phyloP scores from a whole-genome alignment of 352 stramenopile genomes.

The Aphanomyces invadans region DNA sequence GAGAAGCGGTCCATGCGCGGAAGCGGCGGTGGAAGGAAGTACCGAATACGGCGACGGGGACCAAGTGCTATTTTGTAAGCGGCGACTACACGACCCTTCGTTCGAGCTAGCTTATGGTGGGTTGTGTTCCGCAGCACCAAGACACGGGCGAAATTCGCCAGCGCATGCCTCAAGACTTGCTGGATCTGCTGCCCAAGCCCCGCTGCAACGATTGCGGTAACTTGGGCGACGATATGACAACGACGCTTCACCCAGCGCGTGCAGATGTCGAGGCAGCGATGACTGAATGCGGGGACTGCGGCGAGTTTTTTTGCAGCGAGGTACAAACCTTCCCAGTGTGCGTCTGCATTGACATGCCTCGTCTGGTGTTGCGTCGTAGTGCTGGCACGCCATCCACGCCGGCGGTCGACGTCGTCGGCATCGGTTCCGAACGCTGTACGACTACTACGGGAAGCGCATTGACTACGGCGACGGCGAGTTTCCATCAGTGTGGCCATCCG shows the following conservation, averaged over 20 bases:
- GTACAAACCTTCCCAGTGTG: slow-evolving; percentile 32
- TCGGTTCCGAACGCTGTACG: slow-evolving; percentile 83
- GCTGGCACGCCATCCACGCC: slow-evolving; percentile 80
- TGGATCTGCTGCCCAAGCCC: slow-evolving; percentile 85
- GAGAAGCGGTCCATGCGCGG: slow-evolving; percentile 41
- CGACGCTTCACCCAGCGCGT: too few species aligned
- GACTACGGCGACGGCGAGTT: slow-evolving; percentile 90
- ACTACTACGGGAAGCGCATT: slow-evolving; percentile 85
- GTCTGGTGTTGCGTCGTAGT: slow-evolving; percentile 34
- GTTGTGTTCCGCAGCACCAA: slow-evolving; percentile 60
- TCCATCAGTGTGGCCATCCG: slow-evolving; percentile 81
- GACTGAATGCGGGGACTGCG: slow-evolving; percentile 85
- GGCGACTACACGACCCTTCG: not conserved
- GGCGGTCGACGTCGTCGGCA: slow-evolving; percentile 73
- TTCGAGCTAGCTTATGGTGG: not conserved
- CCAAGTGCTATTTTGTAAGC: slow-evolving; percentile 85
- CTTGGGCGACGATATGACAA: not conserved
- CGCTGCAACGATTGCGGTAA: slow-evolving; percentile 86
- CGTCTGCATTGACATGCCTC: not conserved
- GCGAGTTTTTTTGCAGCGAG: slow-evolving; percentile 82
- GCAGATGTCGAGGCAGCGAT: slow-evolving; percentile 29
- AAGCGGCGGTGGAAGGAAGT: slow-evolving; percentile 90
- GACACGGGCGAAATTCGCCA: slow-evolving; percentile 88
- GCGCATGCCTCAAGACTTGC: slow-evolving; percentile 83
- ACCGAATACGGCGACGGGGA: slow-evolving; percentile 47